These are phyloP conservation scores for Fraxinus albicans DNA, from an alignment of 305 asterid genomes.

Conservation along the genomic window DNA sequence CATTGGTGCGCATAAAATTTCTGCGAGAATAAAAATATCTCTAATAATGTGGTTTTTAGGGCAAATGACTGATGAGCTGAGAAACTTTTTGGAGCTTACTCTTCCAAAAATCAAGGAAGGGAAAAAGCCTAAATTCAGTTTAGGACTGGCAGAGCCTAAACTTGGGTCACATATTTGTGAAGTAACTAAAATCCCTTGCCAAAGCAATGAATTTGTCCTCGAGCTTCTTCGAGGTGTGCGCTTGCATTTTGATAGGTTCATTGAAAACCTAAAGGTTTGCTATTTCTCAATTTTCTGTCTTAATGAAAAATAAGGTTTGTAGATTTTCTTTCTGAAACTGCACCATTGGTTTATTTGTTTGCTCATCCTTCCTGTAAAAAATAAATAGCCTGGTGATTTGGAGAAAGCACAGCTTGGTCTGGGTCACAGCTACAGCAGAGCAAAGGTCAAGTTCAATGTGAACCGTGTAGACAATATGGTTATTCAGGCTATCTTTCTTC, in stretches of 20 bases:
- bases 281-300: not conserved
- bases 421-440: constrained; percentile 91
- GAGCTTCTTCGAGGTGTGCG: constrained; percentile 36
- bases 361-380: constrained; percentile 5
- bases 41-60: constrained; percentile 41
- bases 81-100: constrained; percentile 72
- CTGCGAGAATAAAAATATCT: not conserved
- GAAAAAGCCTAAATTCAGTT: constrained; percentile 69
- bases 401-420: constrained; percentile 94
- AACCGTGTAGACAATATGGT: constrained; percentile 96
- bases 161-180: too few relatives aligned
- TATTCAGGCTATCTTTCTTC: constrained; percentile 88
- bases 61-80: constrained; percentile 85
- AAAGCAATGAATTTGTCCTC: too few relatives aligned
- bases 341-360: too few relatives aligned
- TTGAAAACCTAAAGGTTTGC: constrained; percentile 71
- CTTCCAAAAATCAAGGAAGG: constrained; percentile 90
- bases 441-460: constrained; percentile 93
- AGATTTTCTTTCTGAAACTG: too few relatives aligned
- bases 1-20: too few relatives aligned
- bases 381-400: constrained; percentile 75
- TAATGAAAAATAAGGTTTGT: not conserved
- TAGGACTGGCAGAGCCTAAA: too few relatives aligned
- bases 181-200: too few relatives aligned
- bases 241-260: constrained; percentile 66